These are phyloP conservation scores for Agrocybe pediades DNA, from an alignment of 768 basidiomycete species.

Conservation along the genomic window DNA sequence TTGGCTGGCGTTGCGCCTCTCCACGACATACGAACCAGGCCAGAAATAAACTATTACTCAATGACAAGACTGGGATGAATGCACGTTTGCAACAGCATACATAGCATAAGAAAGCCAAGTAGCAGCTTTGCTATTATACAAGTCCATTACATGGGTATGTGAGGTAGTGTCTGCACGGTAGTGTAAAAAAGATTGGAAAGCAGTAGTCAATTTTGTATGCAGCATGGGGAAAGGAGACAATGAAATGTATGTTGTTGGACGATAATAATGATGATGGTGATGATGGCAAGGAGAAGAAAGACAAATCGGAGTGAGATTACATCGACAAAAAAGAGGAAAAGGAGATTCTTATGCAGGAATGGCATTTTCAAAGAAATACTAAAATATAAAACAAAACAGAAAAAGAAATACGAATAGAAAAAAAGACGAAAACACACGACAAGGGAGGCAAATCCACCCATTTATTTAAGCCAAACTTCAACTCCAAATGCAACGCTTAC, in stretches of 20 bases:
- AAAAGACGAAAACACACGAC: background rate
- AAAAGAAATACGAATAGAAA: conserved; percentile 1
- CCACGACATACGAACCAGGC: background rate
- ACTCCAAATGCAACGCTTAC: background rate
- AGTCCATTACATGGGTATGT: conserved; percentile 12
- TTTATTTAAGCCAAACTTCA: background rate
- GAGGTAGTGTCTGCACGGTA: conserved; percentile 3
- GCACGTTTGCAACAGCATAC: background rate
- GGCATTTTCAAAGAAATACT: background rate
- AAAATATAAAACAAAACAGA: background rate
- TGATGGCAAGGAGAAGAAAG: background rate
- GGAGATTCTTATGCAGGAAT: background rate
- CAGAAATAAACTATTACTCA: too few species aligned
- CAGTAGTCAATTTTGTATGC: background rate
- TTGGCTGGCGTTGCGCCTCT: too few species aligned
- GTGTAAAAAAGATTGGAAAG: background rate
- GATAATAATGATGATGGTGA: background rate
- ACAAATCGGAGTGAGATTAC: background rate
- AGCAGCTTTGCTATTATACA: background rate
- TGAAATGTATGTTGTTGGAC: too few species aligned
- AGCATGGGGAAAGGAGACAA: too few species aligned
- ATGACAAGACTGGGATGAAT: too few species aligned
- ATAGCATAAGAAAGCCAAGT: background rate
- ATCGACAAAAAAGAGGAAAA: background rate
- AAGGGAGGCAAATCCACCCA: background rate